phyloP scores from a whole-genome alignment of 2,329 filamentous ascomycete genomes.

The Aureobasidium sp. region DNA sequence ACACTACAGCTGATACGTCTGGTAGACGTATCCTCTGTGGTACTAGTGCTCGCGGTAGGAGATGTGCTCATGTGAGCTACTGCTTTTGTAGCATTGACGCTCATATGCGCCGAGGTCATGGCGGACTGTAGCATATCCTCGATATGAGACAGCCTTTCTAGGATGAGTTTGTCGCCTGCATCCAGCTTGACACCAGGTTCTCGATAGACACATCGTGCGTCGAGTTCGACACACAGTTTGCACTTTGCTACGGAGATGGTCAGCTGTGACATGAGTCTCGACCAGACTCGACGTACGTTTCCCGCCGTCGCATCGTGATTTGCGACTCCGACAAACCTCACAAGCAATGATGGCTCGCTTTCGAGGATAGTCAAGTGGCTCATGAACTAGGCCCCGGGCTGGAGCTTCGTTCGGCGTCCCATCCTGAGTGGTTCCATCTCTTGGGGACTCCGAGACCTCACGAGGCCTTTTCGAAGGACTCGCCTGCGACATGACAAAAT shows the following conservation, averaged over 20 bases:
- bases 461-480: conserved; percentile 9
- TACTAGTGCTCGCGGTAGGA: conserved; percentile 38
- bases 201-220: conserved; percentile 74
- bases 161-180: conserved; percentile 75
- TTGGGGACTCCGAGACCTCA: background rate
- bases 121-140: conserved; percentile 65
- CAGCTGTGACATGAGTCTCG: background rate
- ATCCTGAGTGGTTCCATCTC: background rate
- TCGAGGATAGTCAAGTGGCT: conserved; percentile 26
- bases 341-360: conserved; percentile 27
- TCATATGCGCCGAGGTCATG: background rate
- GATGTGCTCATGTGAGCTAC: background rate
- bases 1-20: conserved; percentile 12
- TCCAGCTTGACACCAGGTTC: conserved; percentile 83
- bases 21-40: conserved; percentile 23
- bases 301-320: conserved; percentile 26
- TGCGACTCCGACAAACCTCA: conserved; percentile 26
- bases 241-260: conserved; percentile 59
- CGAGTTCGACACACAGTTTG: conserved; percentile 72
- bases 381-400: conserved; percentile 9
- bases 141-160: conserved; percentile 69
- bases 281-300: conserved; percentile 12
- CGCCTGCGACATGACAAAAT: background rate
- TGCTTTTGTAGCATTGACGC: background rate
- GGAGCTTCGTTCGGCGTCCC: background rate